These are phyloP conservation scores for Dissophora globulifera DNA, from an alignment of 192 early-diverging fungal genomes.

Conservation along the genomic window DNA sequence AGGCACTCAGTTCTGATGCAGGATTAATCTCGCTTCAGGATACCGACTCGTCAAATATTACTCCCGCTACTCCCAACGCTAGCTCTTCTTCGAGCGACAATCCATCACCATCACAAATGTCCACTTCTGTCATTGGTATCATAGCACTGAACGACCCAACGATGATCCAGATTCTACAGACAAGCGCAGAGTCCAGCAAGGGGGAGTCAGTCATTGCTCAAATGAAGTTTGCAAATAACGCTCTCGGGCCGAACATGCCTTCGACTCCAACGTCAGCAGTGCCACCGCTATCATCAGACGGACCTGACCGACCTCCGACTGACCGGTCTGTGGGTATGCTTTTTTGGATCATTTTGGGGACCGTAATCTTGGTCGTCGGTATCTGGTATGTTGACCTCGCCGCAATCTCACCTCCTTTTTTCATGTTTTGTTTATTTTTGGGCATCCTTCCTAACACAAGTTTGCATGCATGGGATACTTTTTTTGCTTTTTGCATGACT, in stretches of 20 bases:
- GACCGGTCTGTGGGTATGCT: slow-evolving; percentile 37
- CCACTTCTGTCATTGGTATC: too few relatives aligned
- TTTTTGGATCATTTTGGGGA: slow-evolving; percentile 39
- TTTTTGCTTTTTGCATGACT: not conserved
- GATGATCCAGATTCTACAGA: slow-evolving; percentile 20
- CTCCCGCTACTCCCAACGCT: not conserved
- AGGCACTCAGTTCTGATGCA: not conserved
- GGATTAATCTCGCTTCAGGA: not conserved
- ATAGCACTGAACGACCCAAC: slow-evolving; percentile 20
- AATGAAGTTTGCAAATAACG: slow-evolving; percentile 23
- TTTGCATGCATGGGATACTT: not conserved
- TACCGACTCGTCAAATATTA: not conserved
- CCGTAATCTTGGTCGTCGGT: slow-evolving; percentile 37
- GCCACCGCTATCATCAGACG: not conserved
- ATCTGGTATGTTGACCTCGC: slow-evolving; percentile 44
- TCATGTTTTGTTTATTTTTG: not conserved
- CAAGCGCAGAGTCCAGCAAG: not conserved
- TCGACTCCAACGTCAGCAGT: not conserved
- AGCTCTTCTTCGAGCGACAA: not conserved
- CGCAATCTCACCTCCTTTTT: too few relatives aligned
- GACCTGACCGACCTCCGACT: not conserved
- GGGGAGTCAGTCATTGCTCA: slow-evolving; percentile 27
- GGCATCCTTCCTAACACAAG: too few relatives aligned
- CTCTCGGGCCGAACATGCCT: slow-evolving; percentile 5
- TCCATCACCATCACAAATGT: too few relatives aligned